These are phyloP conservation scores for Oehlia diaphana DNA, from an alignment of 192 early-diverging fungal genomes.

Conservation along the genomic window DNA sequence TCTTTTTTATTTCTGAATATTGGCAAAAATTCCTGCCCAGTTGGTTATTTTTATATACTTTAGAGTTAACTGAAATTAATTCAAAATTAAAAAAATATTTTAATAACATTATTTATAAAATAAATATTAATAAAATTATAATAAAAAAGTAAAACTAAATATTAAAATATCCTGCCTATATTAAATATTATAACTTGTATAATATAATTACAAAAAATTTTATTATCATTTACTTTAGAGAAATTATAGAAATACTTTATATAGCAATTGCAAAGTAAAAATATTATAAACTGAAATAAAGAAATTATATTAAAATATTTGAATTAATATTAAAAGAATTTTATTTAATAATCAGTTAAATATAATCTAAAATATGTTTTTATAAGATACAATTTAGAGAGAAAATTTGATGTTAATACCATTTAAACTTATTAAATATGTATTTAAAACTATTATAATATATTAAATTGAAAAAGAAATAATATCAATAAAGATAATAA, in stretches of 20 bases:
- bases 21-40: too few relatives aligned
- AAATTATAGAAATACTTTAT: conserved; percentile 10
- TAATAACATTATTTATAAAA: too few relatives aligned
- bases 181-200: neutral
- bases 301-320: conserved; percentile 15
- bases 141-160: too few relatives aligned
- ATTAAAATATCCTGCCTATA: too few relatives aligned
- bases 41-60: too few relatives aligned
- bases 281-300: conserved; percentile 17
- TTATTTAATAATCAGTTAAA: conserved; percentile 18
- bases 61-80: too few relatives aligned
- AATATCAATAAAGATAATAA: conserved; percentile 22
- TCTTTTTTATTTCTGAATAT: too few relatives aligned
- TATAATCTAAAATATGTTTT: conserved; percentile 23
- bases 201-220: conserved; percentile 6
- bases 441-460: conserved; percentile 18
- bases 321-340: conserved; percentile 6
- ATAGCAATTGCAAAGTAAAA: conserved; percentile 8
- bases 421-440: conserved; percentile 27
- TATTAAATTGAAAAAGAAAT: conserved; percentile 28
- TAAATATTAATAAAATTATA: too few relatives aligned
- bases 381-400: conserved; percentile 18
- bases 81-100: too few relatives aligned
- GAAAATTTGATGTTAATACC: conserved; percentile 27
- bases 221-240: conserved; percentile 8